These are phyloP conservation scores for Flaveria ramosissima DNA, from an alignment of 129 eudicot genomes.

Conservation along the genomic window DNA sequence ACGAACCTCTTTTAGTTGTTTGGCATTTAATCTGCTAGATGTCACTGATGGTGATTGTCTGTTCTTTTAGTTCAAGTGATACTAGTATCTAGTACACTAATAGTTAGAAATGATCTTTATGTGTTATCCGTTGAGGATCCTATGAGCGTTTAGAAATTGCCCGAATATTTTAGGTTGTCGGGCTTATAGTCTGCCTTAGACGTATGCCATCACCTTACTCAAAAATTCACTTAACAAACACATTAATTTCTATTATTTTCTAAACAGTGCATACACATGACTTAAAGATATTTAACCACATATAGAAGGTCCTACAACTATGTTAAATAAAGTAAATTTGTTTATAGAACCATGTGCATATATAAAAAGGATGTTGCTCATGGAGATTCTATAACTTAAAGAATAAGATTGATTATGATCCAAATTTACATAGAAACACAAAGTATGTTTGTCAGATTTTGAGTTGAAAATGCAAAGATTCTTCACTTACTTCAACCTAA, in stretches of 20 bases:
- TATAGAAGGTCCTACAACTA: not conserved
- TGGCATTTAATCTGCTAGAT: not conserved
- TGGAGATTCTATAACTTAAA: constrained; percentile 36
- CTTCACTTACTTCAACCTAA: constrained; percentile 47
- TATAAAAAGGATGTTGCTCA: constrained; percentile 26
- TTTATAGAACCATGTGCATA: constrained; percentile 20
- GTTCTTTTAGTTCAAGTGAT: not conserved
- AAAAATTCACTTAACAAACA: not conserved
- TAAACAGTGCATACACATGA: not conserved
- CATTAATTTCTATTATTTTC: not conserved
- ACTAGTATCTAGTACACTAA: not conserved
- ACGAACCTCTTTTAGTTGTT: not conserved
- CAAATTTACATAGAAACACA: constrained; percentile 36
- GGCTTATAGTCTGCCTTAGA: not conserved
- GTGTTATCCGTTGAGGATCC: not conserved
- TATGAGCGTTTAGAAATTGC: not conserved
- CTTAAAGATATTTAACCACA: not conserved
- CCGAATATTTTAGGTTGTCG: not conserved
- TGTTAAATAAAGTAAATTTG: not conserved
- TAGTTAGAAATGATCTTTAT: not conserved
- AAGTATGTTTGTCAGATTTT: constrained; percentile 66
- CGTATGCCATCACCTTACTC: not conserved
- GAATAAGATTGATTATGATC: constrained; percentile 42
- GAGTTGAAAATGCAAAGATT: constrained; percentile 38
- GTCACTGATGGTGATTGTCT: not conserved